Evolutionary conservation across 257 asterid species (phyloP), one percentile per base, ranked within the genome.

Genomic region (Craterostigma plantagineum): DNA sequence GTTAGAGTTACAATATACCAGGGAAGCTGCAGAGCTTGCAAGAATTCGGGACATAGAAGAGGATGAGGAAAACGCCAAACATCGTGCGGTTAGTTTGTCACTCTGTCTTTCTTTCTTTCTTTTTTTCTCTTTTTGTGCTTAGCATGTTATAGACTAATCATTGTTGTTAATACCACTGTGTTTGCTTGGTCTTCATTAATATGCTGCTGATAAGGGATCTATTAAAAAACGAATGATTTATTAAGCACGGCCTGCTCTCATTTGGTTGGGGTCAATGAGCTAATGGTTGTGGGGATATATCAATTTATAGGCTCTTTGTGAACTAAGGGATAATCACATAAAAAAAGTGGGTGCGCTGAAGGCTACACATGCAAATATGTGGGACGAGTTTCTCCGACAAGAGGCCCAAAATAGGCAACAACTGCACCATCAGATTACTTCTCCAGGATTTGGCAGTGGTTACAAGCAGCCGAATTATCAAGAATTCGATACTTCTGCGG

Each of bases 31-130:
- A 69, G 99, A 90, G 53, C 96, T 90, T 63, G 80, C 74, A 54
- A 75, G 66, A 56, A 59, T 75, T 54, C 91, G 94, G 51, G 91
- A 90, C 68, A 83, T 73, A 73, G 99, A 83, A 70, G 94, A 77
- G 69, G 96, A 83, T 45, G 96, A 83, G 53, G 99, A 90, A 65
- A 83, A 75, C 66, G 45, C 38, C 62, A 75, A 61, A 65, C 95
- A 83, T 56, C 86, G 94, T n/a, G 92, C 83, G 94, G 99, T 83
- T 48, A 49, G 66, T 55, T 33, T n/a, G n/a, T n/a, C n/a, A n/a
- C n/a, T n/a, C n/a, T n/a, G n/a, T n/a, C n/a, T n/a, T n/a, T n/a
- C n/a, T n/a, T n/a, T n/a, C n/a, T n/a, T n/a, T n/a, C n/a, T n/a
- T n/a, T n/a, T n/a, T n/a, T n/a, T 16, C 18, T 4, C 23, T 35